Base-by-base conservation (phyloP, 352 stramenopile genomes). In the Globisporangium spiculum region DNA sequence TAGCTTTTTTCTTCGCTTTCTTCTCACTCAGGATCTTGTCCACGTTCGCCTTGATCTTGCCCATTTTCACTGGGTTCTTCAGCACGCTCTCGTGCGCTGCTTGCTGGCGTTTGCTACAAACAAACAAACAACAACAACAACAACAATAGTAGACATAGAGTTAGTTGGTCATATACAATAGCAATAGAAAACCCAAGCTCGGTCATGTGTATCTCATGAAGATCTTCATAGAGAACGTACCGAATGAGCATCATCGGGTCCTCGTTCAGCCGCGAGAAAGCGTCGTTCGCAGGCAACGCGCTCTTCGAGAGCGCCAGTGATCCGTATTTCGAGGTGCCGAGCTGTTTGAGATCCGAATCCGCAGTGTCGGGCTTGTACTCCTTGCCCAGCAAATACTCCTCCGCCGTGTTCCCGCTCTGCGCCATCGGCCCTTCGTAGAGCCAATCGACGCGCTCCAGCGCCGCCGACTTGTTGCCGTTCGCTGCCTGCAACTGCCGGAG, bases 231-330 rank as follows among this genome's bases (percentile, higher is more conserved):
- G 18, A 80, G 55, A 18, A 73, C 69, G 61, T 83, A 85, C 70
- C 83, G 81, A 44, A 99, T 98, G 20, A 96, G 68, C 86, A 98
- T 98, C 94, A 99, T 98, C 2, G 97, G 97, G 78, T 99, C 97
- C 70, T 99, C 97, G 38, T 98, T 91, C 32, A 97, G 76, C 24
- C 96, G 74, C 55, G 94, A 95, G 78, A 99, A 99, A 20, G 84
- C 73, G 69, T 98, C 92, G 64, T 98, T 98, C 10, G 86, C 79
- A 1, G 86, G 78, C 8, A 89, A 57, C 1, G 78, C 70, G 0
- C 65, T 74, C 64, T 92, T 90, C 0, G 63, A 73, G 55, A 91
- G 63, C 30, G 80, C 85, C 34, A 94, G 60, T 4, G 89, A 82
- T 10, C 89, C 87, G 59, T 94, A 94, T 50, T 84, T 87, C 3